A percentile compares a stretch with the other conserved stretches of the same genome.
Conservation (phyloP, 768 basidiomycete species). For the Rossbeevera mucosa region DNA sequence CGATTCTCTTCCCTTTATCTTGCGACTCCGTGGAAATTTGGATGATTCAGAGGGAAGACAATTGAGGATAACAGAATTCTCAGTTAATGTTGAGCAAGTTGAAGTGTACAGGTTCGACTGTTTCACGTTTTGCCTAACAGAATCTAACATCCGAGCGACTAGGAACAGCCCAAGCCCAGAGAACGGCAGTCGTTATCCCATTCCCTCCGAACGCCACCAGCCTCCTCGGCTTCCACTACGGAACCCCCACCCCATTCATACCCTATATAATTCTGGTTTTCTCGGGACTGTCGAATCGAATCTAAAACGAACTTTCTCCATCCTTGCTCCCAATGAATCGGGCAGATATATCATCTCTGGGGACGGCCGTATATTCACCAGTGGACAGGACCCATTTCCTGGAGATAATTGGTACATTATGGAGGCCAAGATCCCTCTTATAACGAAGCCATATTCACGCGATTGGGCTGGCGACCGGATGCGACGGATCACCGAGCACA, state of each 20-base stretch:
- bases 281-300: constrained; percentile 23
- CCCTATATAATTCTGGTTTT: constrained; percentile 45
- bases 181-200: constrained; percentile 45
- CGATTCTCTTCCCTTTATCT: constrained; percentile 46
- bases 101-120: constrained; percentile 61
- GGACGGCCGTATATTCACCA: constrained; percentile 46
- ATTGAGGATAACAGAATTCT: constrained; percentile 53
- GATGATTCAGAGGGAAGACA: constrained; percentile 45
- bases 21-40: constrained; percentile 59
- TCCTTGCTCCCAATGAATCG: constrained; percentile 45
- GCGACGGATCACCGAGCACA: constrained; percentile 42
- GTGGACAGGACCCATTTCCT: constrained; percentile 16
- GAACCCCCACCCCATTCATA: constrained; percentile 45
- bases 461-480: constrained; percentile 30
- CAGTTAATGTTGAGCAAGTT: constrained; percentile 54
- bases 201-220: constrained; percentile 54
- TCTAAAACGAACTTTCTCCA: constrained; percentile 37
- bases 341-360: constrained; percentile 47
- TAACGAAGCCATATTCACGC: constrained; percentile 5
- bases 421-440: constrained; percentile 20
- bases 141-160: constrained; percentile 9
- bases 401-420: constrained; percentile 27
- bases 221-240: constrained; percentile 61
- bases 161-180: constrained; percentile 42
- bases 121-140: neutral